phyloP scores from a whole-genome alignment of 495 filamentous ascomycete genomes.

The Penicillium maclennaniae region DNA sequence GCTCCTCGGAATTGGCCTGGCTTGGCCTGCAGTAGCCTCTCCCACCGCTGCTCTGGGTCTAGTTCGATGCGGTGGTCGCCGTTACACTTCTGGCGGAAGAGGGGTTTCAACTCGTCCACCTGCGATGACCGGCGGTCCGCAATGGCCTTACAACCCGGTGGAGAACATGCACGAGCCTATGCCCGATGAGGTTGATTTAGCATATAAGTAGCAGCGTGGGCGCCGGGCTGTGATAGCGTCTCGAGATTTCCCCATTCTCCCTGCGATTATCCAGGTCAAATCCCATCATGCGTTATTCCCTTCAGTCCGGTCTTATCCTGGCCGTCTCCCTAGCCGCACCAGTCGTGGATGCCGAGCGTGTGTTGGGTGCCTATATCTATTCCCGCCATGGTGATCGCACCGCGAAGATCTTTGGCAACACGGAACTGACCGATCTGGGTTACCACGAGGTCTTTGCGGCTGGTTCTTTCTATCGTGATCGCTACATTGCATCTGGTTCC shows the following conservation, averaged over 20 bases:
- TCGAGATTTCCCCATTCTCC: background rate
- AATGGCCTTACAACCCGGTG: too few relatives aligned
- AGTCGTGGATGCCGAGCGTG: slow-evolving; percentile 51
- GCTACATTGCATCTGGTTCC: slow-evolving; percentile 53
- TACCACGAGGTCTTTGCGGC: slow-evolving; percentile 58
- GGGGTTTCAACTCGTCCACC: background rate
- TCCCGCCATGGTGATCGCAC: slow-evolving; percentile 64
- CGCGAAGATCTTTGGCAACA: slow-evolving; percentile 48
- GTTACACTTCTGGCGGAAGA: background rate
- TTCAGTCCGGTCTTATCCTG: slow-evolving; percentile 30
- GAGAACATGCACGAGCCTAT: background rate
- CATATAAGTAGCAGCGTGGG: background rate
- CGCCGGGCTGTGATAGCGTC: background rate
- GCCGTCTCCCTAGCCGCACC: slow-evolving; percentile 28
- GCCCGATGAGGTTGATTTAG: background rate
- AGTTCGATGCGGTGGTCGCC: slow-evolving; percentile 3
- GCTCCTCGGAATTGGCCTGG: slow-evolving; percentile 6
- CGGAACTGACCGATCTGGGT: slow-evolving; percentile 56
- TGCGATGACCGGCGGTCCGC: background rate
- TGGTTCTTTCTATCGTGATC: slow-evolving; percentile 58
- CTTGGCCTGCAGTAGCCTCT: slow-evolving; percentile 8
- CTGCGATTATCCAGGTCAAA: background rate
- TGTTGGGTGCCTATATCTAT: slow-evolving; percentile 62
- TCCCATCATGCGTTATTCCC: slow-evolving; percentile 29
- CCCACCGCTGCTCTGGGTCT: background rate